Evolutionary conservation across 768 basidiomycete species (phyloP).

Genomic region (Favolaschia claudopus): DNA sequence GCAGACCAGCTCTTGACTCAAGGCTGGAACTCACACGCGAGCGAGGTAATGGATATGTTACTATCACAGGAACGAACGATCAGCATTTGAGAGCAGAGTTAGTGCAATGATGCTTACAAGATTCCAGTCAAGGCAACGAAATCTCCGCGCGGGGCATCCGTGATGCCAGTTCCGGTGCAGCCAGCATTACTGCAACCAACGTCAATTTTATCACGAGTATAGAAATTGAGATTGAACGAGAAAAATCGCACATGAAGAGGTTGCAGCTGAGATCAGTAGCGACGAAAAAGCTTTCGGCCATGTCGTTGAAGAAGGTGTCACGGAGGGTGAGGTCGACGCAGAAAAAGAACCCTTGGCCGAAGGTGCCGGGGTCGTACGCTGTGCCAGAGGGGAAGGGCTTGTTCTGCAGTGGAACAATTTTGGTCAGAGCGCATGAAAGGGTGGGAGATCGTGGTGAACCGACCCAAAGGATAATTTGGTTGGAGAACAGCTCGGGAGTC

Average conservation of each 20-base stretch:
- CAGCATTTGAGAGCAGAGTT: not conserved
- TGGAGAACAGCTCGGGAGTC: not conserved
- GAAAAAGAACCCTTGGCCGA: slow-evolving; percentile 8
- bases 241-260: slow-evolving; percentile 7
- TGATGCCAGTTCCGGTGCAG: slow-evolving; percentile 14
- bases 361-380: not conserved
- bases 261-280: slow-evolving; percentile 14
- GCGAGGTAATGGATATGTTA: not conserved
- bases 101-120: slow-evolving; percentile 11
- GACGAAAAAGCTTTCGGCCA: slow-evolving; percentile 10
- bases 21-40: slow-evolving; percentile 8
- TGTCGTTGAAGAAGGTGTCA: slow-evolving; percentile 11
- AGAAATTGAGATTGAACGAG: not conserved
- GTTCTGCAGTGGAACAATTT: not conserved
- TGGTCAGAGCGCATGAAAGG: not conserved
- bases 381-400: not conserved
- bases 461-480: slow-evolving; percentile 10
- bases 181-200: slow-evolving; percentile 10
- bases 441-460: not conserved
- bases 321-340: slow-evolving; percentile 14
- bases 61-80: slow-evolving; percentile 4
- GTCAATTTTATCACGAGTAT: slow-evolving; percentile 4
- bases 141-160: slow-evolving; percentile 6
- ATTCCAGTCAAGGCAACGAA: slow-evolving; percentile 14
- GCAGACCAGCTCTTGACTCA: too few relatives aligned